Evolutionary conservation across 345 rosid species (phyloP).

Genomic region (Kandelia obovata): DNA sequence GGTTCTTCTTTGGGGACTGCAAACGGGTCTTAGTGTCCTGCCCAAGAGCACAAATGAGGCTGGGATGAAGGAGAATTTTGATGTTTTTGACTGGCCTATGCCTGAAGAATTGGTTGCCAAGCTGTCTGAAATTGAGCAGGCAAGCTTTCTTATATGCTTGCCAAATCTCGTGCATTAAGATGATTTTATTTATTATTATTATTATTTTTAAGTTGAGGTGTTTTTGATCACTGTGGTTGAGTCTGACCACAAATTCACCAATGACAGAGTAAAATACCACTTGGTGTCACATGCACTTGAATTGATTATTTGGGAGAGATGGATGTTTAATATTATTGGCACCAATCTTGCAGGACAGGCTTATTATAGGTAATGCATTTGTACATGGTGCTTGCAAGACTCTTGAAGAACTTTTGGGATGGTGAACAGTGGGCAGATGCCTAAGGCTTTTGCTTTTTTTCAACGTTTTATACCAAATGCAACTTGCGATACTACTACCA

Average conservation of each 20-base stretch:
- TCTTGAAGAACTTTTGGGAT: constrained; percentile 46
- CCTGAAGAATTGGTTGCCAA: constrained; percentile 57
- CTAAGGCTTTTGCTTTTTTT: too few species aligned
- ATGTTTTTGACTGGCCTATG: constrained; percentile 63
- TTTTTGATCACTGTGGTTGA: too few species aligned
- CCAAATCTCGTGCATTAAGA: too few species aligned
- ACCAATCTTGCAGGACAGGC: constrained; percentile 31
- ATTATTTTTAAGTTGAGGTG: too few species aligned
- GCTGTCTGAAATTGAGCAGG: constrained; percentile 11
- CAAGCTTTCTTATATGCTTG: not conserved
- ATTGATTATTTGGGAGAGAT: too few species aligned
- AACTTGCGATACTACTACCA: too few species aligned
- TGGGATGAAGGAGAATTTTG: constrained; percentile 66
- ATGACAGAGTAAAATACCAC: too few species aligned
- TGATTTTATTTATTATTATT: too few species aligned
- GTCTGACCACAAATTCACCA: too few species aligned
- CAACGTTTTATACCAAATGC: too few species aligned
- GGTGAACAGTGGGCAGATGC: constrained; percentile 26
- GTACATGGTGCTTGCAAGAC: constrained; percentile 44
- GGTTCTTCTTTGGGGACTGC: constrained; percentile 77
- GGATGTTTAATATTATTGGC: too few species aligned
- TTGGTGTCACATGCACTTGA: too few species aligned
- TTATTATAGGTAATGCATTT: constrained; percentile 20
- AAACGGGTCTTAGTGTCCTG: constrained; percentile 71
- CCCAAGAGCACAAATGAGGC: constrained; percentile 63